Conservation (phyloP, 225 moss, liverwort and hornwort genomes). For the Polytrichum commune region DNA sequence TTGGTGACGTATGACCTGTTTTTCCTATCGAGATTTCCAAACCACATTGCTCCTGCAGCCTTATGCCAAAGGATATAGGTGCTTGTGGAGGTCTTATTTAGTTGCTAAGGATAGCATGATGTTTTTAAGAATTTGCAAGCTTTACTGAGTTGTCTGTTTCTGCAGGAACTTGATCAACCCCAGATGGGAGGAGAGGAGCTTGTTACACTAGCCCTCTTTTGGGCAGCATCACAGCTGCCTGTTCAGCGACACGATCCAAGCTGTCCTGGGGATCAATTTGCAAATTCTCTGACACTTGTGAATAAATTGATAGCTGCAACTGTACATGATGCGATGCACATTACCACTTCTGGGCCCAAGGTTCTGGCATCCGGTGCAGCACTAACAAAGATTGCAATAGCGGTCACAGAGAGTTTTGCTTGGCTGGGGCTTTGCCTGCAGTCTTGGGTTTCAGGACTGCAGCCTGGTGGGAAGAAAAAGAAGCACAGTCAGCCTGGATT, state of each 20-base stretch:
- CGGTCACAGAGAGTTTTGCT: slow-evolving; percentile 74
- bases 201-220: slow-evolving; percentile 46
- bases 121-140: too few relatives aligned
- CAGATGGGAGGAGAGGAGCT: slow-evolving; percentile 35
- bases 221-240: slow-evolving; percentile 49
- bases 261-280: slow-evolving; percentile 18
- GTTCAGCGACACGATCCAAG: slow-evolving; percentile 25
- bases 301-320: slow-evolving; percentile 29
- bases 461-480: slow-evolving; percentile 75
- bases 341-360: slow-evolving; percentile 13
- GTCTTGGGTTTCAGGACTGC: slow-evolving; percentile 73
- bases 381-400: slow-evolving; percentile 40
- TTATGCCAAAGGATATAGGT: too few relatives aligned
- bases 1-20: too few relatives aligned
- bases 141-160: neutral
- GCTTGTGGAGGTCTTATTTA: too few relatives aligned
- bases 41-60: too few relatives aligned
- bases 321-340: slow-evolving; percentile 35
- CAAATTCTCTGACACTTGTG: slow-evolving; percentile 28
- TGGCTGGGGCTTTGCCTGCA: slow-evolving; percentile 87
- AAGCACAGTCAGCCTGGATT: slow-evolving; percentile 49
- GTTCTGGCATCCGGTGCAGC: slow-evolving; percentile 35
- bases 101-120: too few relatives aligned
- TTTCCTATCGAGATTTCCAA: too few relatives aligned
- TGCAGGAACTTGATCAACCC: slow-evolving; percentile 7